These are phyloP conservation scores for Cercospora sojina DNA, from an alignment of 2,329 filamentous ascomycete species.

Conservation along the genomic window DNA sequence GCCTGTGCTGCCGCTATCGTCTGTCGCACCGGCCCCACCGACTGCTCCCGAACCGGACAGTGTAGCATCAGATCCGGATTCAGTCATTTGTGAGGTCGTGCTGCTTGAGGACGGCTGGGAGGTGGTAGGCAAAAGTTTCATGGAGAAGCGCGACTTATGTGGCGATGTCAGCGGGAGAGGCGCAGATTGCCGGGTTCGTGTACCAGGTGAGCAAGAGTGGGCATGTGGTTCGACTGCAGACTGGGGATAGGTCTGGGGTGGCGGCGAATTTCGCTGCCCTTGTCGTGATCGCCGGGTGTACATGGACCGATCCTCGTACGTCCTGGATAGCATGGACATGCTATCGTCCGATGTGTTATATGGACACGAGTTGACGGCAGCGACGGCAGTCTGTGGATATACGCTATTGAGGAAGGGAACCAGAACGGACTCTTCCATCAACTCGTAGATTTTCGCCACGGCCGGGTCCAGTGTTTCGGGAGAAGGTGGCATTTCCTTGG, in stretches of 20 bases:
- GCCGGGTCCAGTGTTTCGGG: slow-evolving; percentile 78
- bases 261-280: slow-evolving; percentile 35
- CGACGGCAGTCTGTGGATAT: slow-evolving; percentile 50
- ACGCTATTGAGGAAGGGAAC: slow-evolving; percentile 82
- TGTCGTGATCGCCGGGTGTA: slow-evolving; percentile 30
- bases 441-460: slow-evolving; percentile 83
- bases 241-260: slow-evolving; percentile 32
- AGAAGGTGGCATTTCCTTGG: slow-evolving; percentile 62
- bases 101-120: slow-evolving; percentile 31
- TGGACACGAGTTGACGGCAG: slow-evolving; percentile 42
- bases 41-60: slow-evolving; percentile 34
- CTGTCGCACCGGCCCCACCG: slow-evolving; percentile 52
- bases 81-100: slow-evolving; percentile 19
- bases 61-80: slow-evolving; percentile 30
- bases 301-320: slow-evolving; percentile 41
- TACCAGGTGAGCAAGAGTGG: slow-evolving; percentile 28
- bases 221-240: slow-evolving; percentile 33
- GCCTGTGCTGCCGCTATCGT: slow-evolving; percentile 64
- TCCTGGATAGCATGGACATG: slow-evolving; percentile 36
- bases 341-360: slow-evolving; percentile 43
- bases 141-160: slow-evolving; percentile 36
- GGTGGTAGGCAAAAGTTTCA: slow-evolving; percentile 37
- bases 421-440: slow-evolving; percentile 96
- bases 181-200: slow-evolving; percentile 35
- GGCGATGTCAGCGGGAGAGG: slow-evolving; percentile 36